Evolutionary conservation across 2,329 filamentous ascomycete species (phyloP).

Genomic region (Fusarium caatingaense): DNA sequence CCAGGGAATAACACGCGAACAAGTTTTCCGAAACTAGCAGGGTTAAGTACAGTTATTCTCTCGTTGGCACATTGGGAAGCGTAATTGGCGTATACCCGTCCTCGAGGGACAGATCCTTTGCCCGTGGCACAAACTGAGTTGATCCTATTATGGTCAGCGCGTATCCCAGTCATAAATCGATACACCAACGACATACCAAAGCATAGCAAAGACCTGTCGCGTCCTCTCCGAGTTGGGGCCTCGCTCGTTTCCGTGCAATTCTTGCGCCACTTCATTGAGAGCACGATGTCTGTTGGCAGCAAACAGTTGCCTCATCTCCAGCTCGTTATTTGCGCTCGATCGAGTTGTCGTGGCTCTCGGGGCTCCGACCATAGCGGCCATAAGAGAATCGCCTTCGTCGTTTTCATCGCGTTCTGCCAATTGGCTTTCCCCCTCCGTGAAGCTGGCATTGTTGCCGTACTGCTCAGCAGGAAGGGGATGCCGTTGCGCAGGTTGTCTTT

Average conservation of each 20-base stretch:
- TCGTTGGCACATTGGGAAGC: constrained; percentile 92
- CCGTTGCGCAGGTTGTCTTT: constrained; percentile 54
- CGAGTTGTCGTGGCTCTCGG: constrained; percentile 70
- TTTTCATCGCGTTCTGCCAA: constrained; percentile 70
- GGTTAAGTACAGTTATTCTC: constrained; percentile 93
- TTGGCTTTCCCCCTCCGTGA: constrained; percentile 68
- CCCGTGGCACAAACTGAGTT: constrained; percentile 77
- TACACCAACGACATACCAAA: constrained; percentile 70
- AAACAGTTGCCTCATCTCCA: constrained; percentile 82
- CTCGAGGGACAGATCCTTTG: constrained; percentile 88
- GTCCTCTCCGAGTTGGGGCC: constrained; percentile 85
- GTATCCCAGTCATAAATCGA: constrained; percentile 21
- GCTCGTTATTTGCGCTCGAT: constrained; percentile 82
- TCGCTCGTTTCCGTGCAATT: constrained; percentile 82
- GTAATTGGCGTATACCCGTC: constrained; percentile 95
- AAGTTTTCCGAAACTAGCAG: constrained; percentile 96
- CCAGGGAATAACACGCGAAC: constrained; percentile 96
- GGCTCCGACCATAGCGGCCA: constrained; percentile 57
- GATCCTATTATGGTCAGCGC: constrained; percentile 65
- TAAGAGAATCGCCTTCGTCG: constrained; percentile 66
- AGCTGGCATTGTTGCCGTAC: constrained; percentile 64
- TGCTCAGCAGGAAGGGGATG: constrained; percentile 67
- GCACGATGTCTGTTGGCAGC: constrained; percentile 74
- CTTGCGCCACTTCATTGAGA: constrained; percentile 77
- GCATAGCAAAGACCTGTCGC: constrained; percentile 88